Conservation (phyloP, 352 stramenopile genomes). For the Blastocystis sp. region DNA sequence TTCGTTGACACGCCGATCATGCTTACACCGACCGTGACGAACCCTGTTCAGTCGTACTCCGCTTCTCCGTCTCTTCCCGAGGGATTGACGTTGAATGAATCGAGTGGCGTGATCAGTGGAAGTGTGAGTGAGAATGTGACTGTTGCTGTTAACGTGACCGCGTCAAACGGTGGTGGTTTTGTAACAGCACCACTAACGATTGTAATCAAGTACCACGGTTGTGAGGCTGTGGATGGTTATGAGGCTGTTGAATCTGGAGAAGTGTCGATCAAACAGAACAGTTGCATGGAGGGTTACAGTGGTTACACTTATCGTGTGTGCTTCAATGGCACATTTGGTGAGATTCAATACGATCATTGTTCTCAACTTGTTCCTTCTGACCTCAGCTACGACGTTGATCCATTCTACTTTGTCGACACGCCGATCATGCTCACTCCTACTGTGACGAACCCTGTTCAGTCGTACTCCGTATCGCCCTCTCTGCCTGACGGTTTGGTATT, state of each 20-base stretch:
- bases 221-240: neutral
- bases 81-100: conserved; percentile 7
- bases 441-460: neutral
- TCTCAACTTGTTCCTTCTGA: neutral
- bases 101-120: conserved; percentile 37
- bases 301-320: neutral
- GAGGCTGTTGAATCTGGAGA: neutral
- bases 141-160: neutral
- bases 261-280: neutral
- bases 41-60: neutral
- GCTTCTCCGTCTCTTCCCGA: conserved; percentile 33
- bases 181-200: neutral
- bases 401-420: neutral
- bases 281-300: neutral
- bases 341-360: conserved; percentile 13
- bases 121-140: conserved; percentile 11
- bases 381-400: neutral
- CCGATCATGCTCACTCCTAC: conserved; percentile 12
- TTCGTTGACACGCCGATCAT: neutral
- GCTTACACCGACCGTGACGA: neutral
- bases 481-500: conserved; percentile 10
- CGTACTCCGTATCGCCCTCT: neutral
- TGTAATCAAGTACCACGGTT: conserved; percentile 15
- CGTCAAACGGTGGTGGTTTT: neutral
- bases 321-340: neutral